Evolutionary conservation across 1,139 yeast genomes (phyloP), one percentile per base, ranked within the genome.

Genomic region (Eremothecium gossypii): DNA sequence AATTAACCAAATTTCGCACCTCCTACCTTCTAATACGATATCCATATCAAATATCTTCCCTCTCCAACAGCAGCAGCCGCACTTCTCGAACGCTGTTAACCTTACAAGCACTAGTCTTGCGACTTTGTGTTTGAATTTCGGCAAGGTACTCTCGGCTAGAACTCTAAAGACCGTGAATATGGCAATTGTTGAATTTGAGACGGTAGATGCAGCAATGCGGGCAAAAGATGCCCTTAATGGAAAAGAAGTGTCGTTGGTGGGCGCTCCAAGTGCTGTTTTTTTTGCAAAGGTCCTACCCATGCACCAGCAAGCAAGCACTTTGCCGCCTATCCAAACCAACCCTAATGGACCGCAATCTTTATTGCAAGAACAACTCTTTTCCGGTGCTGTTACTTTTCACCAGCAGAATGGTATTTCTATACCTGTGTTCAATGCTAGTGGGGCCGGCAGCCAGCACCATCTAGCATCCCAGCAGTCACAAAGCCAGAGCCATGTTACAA

Each of bases 141-240:
- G 87, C 10, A 63, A 66, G 8, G 68, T 79, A 13, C 61, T 67
- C 41, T 68, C 78, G 32, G 79, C 87, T 7, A 72, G 87, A 42
- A 71, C 86, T 14, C 58, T 75, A 41, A 63, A 68, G 28, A 71
- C 71, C 41, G 66, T 71, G 40, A 70, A 70, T 43, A 68, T 74
- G 54, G 93, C 93, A 0, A 70, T 86, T 49, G 80, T 84, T 28
- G 93, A 83, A 60, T 87, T 85, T 63, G 69, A 74, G 4, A 68
- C 72, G 31, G 66, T 83, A 10, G 95, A 85, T 38, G 68, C 78
- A 33, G 95, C 97, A 9, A 77, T 83, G 71, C 74, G 71, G 37
- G 85, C 95, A 39, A 80, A 80, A 55, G 82, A 83, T 4, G 76
- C 71, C 39, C 74, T 87, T 55, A 83, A 83, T 55, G 94, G 87